A percentile compares a stretch with the other conserved stretches of the same genome.
Evolutionary conservation across 139 green algal species (phyloP).

Genomic region (Chlorella vulgaris): DNA sequence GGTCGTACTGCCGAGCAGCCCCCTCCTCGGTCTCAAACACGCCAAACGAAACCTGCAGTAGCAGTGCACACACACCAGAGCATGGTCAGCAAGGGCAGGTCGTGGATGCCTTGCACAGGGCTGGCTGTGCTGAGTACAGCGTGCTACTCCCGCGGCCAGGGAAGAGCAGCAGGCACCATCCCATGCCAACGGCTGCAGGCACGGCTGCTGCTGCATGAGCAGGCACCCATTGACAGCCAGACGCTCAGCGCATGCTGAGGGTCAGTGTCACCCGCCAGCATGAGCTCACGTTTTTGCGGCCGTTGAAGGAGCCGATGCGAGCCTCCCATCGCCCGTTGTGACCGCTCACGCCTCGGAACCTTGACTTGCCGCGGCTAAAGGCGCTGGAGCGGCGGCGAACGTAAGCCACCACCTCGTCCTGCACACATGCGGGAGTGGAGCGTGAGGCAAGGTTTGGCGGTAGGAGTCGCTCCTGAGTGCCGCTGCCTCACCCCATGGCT

Average conservation of each 20-base stretch:
- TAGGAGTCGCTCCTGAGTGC: no score
- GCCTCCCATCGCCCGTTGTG: constrained; percentile 71
- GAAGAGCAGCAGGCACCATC: no score
- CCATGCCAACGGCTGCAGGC: no score
- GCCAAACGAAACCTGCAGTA: constrained; percentile 68
- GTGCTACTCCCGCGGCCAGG: no score
- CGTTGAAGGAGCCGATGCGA: constrained; percentile 66
- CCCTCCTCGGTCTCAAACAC: constrained; percentile 68
- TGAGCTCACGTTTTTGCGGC: constrained; percentile 67
- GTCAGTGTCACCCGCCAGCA: no score
- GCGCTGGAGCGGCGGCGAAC: constrained; percentile 56
- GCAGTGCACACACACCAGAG: not conserved
- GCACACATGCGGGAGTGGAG: not conserved
- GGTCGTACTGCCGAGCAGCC: constrained; percentile 72
- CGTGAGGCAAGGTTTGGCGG: not conserved
- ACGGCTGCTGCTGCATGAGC: no score
- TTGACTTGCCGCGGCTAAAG: constrained; percentile 63
- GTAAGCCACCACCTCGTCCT: constrained; percentile 68
- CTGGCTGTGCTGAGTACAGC: no score
- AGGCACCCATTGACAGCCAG: no score
- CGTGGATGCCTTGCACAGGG: no score
- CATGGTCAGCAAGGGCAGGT: no score
- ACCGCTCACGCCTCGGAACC: constrained; percentile 68
- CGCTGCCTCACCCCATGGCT: no score
- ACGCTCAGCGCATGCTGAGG: no score